Conservation (phyloP, 140 eudicot species). For the Oenanthe javanica region DNA sequence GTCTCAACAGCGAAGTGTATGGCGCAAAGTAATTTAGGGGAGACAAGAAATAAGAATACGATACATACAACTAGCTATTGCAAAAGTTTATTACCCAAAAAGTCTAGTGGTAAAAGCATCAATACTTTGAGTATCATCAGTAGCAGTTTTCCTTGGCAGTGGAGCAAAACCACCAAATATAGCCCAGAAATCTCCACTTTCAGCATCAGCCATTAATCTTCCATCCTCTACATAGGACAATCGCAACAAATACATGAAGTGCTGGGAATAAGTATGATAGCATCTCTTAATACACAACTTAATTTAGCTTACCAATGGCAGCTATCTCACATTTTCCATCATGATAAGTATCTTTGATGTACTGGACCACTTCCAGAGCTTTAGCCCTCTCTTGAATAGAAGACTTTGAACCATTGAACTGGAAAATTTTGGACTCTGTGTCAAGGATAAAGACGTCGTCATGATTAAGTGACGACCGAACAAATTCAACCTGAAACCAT, state of each 20-base stretch:
- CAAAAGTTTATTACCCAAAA: constrained; percentile 43
- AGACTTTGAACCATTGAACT: constrained; percentile 89
- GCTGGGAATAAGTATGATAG: neutral
- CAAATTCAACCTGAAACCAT: constrained; percentile 64
- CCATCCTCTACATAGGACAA: constrained; percentile 72
- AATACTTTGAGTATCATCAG: constrained; percentile 30
- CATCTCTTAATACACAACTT: neutral
- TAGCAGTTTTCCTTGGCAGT: constrained; percentile 72
- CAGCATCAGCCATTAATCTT: constrained; percentile 98
- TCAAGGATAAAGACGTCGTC: constrained; percentile 90
- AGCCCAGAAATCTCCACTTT: constrained; percentile 95
- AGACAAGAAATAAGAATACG: neutral
- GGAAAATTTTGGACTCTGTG: constrained; percentile 82
- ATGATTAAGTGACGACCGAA: constrained; percentile 91
- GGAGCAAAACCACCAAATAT: constrained; percentile 99
- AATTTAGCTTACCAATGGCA: constrained; percentile 54
- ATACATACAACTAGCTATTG: neutral
- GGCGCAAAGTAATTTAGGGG: neutral
- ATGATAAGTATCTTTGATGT: constrained; percentile 91
- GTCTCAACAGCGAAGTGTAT: neutral
- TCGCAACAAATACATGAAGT: constrained; percentile 4
- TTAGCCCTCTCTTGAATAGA: constrained; percentile 97
- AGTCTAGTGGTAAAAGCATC: constrained; percentile 47
- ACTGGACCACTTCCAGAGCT: constrained; percentile 94
- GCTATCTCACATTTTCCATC: constrained; percentile 98